Evolutionary conservation across 345 rosid species (phyloP).

Genomic region (Gossypium ekmanianum): DNA sequence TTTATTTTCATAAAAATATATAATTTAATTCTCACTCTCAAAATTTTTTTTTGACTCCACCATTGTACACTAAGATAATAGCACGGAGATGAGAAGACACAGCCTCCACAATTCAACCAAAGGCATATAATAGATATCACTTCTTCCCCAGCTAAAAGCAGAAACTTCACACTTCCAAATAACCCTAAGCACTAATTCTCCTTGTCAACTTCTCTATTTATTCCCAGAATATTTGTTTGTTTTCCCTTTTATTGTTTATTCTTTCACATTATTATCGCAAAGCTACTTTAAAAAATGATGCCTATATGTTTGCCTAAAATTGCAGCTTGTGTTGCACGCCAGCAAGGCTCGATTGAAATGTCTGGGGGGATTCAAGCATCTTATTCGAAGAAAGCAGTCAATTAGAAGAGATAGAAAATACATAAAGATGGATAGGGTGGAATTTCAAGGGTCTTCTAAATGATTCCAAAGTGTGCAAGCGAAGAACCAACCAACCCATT

Average conservation of each 20-base stretch:
- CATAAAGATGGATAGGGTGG: background rate
- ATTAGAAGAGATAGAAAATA: background rate
- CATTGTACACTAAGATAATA: background rate
- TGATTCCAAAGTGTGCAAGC: background rate
- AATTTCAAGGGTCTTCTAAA: background rate
- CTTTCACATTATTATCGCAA: too few relatives aligned
- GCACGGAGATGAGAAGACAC: background rate
- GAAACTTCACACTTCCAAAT: background rate
- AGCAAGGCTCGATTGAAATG: background rate
- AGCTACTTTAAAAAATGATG: background rate
- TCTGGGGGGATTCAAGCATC: background rate
- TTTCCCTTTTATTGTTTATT: too few relatives aligned
- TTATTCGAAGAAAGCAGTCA: background rate
- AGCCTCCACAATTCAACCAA: background rate
- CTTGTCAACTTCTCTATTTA: background rate
- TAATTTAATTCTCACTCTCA: too few relatives aligned
- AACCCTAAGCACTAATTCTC: background rate
- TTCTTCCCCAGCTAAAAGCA: too few relatives aligned
- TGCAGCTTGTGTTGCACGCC: conserved; percentile 10
- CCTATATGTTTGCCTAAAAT: background rate
- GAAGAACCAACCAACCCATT: too few relatives aligned
- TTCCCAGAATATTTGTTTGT: background rate
- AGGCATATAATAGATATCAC: background rate
- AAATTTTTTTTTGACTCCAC: background rate
- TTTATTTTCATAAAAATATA: too few relatives aligned